phyloP scores from a whole-genome alignment of 495 filamentous ascomycete genomes.

The Penicillium macrosclerotiorum region DNA sequence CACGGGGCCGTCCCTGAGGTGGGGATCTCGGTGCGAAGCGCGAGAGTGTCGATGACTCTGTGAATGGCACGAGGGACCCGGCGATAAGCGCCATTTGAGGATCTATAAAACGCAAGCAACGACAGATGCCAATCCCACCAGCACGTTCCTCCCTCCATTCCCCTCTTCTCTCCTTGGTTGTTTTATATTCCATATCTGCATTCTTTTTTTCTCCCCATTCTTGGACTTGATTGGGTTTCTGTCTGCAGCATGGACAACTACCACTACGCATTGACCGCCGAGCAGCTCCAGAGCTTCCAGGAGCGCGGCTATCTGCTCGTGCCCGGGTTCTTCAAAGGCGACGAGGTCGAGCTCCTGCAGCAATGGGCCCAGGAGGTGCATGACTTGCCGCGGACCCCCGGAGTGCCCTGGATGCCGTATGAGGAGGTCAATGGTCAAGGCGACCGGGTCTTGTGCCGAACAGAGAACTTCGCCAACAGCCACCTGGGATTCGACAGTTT shows the following conservation, averaged over 20 bases:
- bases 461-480: constrained; percentile 47
- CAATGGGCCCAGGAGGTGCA: constrained; percentile 45
- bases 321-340: constrained; percentile 24
- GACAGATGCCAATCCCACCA: not conserved
- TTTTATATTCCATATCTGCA: not conserved
- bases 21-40: constrained; percentile 10
- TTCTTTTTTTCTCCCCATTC: not conserved
- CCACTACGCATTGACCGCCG: constrained; percentile 20
- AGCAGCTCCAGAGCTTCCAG: constrained; percentile 37
- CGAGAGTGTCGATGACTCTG: not conserved
- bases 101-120: constrained; percentile 6
- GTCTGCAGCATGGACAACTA: constrained; percentile 21
- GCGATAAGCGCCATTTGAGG: no score
- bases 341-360: constrained; percentile 30
- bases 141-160: not conserved
- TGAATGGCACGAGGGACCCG: no score
- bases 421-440: constrained; percentile 44
- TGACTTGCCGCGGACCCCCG: constrained; percentile 34
- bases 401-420: constrained; percentile 46
- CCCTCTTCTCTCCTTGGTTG: not conserved
- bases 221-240: not conserved
- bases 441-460: constrained; percentile 42
- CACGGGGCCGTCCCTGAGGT: not conserved
- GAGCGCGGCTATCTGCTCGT: constrained; percentile 41
- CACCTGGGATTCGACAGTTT: constrained; percentile 39